Evolutionary conservation across 495 filamentous ascomycete genomes (phyloP), one percentile per base, ranked within the genome.

Genomic region (Aspergillus panamensis): DNA sequence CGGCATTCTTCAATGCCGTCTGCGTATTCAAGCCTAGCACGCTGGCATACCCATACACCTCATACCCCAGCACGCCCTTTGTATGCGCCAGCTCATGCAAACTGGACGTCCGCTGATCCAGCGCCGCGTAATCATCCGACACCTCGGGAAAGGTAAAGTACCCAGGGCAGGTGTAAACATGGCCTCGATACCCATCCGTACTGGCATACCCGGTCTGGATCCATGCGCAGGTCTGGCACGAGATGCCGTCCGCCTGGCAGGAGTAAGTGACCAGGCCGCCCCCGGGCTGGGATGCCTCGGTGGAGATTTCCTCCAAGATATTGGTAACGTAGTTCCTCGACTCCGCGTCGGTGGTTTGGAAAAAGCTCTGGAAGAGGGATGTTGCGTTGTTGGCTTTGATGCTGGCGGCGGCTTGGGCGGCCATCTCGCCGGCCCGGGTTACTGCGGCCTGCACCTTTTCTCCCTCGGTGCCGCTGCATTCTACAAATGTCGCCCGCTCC

Each of bases 11-110:
- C 54, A 57, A 43, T 0, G 54, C 54, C 6, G 45, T 40, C 44
- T 42, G 31, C 31, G 31, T 3, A 31, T 19, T 47, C 31, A 57
- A 17, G 3, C 33, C 21, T 9, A 49, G n/a, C 14, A 57, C 20
- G 9, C 8, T 42, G 5, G 35, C 8, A 32, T 57, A 50, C 45
- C 54, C 54, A 30, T 57, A 57, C 10, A 49, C 47, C 54, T 57
- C 45, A 30, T 40, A 30, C 12, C 54, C 54, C 14, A 42, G 19
- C 21, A 57, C 47, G 3, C 54, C 54, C 45, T 57, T 57, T 0
- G 54, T 57, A 57, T 57, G 54, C 10, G 45, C 19, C 45, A 57
- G 8, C 44, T 57, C 54, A 43, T 57, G 54, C 19, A 49, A 31
- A 29, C 32, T 50, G 2, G 54, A 57, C 19, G 45, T 57, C 0